Evolutionary conservation across 345 rosid species (phyloP), one percentile per base, ranked within the genome.

Genomic region (Microthlaspi erraticum): DNA sequence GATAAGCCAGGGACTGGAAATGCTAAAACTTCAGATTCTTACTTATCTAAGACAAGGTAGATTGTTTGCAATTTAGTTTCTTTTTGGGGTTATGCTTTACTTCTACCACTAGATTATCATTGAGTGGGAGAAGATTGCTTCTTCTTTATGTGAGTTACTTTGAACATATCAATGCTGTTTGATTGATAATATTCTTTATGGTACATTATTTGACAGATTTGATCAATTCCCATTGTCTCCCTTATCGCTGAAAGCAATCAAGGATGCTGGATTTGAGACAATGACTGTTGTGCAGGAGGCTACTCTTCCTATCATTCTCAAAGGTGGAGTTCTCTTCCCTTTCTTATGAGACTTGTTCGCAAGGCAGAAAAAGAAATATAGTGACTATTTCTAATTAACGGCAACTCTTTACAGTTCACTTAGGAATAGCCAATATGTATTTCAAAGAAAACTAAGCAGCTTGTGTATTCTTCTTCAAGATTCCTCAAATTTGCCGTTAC

Each of bases 251-350:
- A 95, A 84, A 83, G 98, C 85, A 61, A 82, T 88, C 82, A 91
- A 80, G 81, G 96, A 89, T 82, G 97, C 92, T 8, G 99, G 99
- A 54, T 91, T 85, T 78, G 91, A 86, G 87, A 91, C 84, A 56
- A 88, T 94, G 98, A 92, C 98, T n/a, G 80, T 91, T 62, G 99
- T 94, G 38, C 99, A 94, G 74, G 99, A 87, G 78, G 98, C 99
- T 64, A 85, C 98, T 39, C 99, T 94, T 76, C 97, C 97, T 3
- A 70, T 78, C 34, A 88, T 89, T 66, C 91, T 94, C 19, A 86
- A 90, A 87, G 99, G 98, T 90, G 64, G 45, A 43, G 19, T 64
- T 39, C 41, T 33, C 50, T 38, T 64, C 39, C 39, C 59, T 70
- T 69, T 70, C 50, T 46, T 38, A 14, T 49, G 31, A 13, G 14